phyloP scores from a whole-genome alignment of 1,139 yeast species.

The Taphrina pruni region DNA sequence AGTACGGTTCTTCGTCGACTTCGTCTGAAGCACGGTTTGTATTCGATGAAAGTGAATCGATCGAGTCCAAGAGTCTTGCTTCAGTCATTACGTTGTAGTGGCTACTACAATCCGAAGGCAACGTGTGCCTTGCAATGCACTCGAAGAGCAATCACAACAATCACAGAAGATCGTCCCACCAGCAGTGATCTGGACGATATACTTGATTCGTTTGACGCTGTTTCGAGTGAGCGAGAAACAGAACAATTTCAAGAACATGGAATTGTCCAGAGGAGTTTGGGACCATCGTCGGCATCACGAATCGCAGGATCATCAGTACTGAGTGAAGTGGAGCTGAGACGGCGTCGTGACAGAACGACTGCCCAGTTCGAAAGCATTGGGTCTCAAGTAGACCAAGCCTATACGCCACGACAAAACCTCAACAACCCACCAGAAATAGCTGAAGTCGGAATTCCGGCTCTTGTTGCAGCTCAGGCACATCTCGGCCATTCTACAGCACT shows the following conservation, averaged over 20 bases:
- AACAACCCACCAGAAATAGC: conserved; percentile 17
- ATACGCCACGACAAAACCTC: conserved; percentile 22
- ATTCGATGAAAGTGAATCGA: background rate
- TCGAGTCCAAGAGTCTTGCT: background rate
- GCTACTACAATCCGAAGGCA: background rate
- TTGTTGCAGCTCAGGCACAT: conserved; percentile 89
- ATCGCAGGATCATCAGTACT: background rate
- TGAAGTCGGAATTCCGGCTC: conserved; percentile 3
- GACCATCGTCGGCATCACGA: background rate
- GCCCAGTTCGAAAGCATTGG: conserved; percentile 19
- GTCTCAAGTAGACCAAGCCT: background rate
- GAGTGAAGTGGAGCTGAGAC: conserved; percentile 13
- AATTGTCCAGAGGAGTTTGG: background rate
- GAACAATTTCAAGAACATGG: background rate
- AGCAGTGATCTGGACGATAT: conserved; percentile 29
- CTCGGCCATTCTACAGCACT: conserved; percentile 83
- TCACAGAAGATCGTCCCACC: background rate
- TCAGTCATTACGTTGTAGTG: background rate
- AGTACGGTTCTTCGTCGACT: too few species aligned
- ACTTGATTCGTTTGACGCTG: conserved; percentile 25
- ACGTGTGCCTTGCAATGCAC: background rate
- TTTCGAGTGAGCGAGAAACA: background rate
- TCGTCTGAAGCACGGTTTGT: too few species aligned
- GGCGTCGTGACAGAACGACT: conserved; percentile 28
- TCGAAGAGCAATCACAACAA: background rate